phyloP scores from a whole-genome alignment of 345 rosid genomes.

The Eucalyptus virginea region DNA sequence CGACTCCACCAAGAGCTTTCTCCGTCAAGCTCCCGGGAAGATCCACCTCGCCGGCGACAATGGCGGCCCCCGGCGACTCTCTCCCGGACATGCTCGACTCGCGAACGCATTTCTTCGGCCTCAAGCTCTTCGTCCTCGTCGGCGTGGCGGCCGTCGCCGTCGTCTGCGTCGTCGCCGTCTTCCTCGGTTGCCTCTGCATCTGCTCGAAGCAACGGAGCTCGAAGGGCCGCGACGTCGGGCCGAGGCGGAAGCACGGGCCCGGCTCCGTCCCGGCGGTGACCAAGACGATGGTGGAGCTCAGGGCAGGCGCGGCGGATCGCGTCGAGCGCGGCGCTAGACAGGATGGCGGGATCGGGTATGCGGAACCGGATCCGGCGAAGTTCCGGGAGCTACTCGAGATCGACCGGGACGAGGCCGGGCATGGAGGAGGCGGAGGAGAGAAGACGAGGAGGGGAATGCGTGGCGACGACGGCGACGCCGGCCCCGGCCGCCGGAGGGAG shows the following conservation, averaged over 20 bases:
- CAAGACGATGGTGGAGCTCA: slow-evolving; percentile 63
- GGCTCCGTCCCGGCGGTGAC: slow-evolving; percentile 60
- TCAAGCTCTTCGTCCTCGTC: slow-evolving; percentile 48
- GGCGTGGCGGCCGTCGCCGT: slow-evolving; percentile 11
- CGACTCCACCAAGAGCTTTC: background rate
- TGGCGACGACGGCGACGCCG: background rate
- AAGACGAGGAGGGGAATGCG: slow-evolving; percentile 14
- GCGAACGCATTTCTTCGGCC: slow-evolving; percentile 29
- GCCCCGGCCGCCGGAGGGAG: slow-evolving; percentile 26
- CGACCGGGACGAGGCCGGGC: background rate
- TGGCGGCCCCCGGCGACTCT: slow-evolving; percentile 35
- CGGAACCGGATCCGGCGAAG: background rate
- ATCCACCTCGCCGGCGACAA: slow-evolving; percentile 7
- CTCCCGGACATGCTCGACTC: background rate
- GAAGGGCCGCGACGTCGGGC: slow-evolving; percentile 40
- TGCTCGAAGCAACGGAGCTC: slow-evolving; percentile 21
- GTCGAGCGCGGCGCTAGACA: background rate
- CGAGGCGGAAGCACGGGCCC: slow-evolving; percentile 41
- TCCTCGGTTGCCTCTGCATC: slow-evolving; percentile 40
- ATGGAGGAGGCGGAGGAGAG: background rate
- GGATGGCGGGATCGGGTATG: background rate
- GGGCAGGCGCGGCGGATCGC: slow-evolving; percentile 12
- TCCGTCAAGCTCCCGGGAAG: background rate
- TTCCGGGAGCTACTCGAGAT: background rate
- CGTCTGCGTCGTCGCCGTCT: slow-evolving; percentile 12